Conservation (phyloP, 2,329 filamentous ascomycete genomes). For the Juglanconis oblonga region DNA sequence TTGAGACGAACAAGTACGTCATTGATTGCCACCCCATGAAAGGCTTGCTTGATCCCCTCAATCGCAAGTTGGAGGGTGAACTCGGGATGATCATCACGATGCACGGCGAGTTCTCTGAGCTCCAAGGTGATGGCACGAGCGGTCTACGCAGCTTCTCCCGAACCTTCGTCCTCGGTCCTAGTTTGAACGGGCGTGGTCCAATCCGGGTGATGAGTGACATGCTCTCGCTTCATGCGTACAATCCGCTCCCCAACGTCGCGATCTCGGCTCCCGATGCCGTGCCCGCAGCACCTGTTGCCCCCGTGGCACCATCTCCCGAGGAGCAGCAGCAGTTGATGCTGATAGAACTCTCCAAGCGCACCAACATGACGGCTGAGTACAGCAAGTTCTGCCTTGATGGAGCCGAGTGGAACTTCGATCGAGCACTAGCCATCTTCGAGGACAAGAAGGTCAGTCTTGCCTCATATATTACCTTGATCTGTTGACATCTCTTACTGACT, state of each 20-base stretch:
- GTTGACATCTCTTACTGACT: conserved; percentile 16
- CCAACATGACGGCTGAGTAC: conserved; percentile 76
- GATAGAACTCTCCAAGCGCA: conserved; percentile 71
- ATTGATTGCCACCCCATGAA: conserved; percentile 77
- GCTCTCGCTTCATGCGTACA: conserved; percentile 68
- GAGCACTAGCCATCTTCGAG: conserved; percentile 72
- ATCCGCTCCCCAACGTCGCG: conserved; percentile 41
- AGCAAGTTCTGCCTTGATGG: conserved; percentile 78
- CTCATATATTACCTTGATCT: conserved; percentile 12
- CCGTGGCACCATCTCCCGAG: conserved; percentile 31
- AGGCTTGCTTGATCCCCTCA: conserved; percentile 67
- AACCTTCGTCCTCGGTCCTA: conserved; percentile 75
- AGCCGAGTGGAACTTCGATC: conserved; percentile 75
- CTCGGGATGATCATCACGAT: conserved; percentile 75
- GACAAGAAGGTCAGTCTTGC: conserved; percentile 62
- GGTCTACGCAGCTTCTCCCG: conserved; percentile 78
- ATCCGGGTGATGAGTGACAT: conserved; percentile 80
- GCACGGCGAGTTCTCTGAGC: conserved; percentile 83
- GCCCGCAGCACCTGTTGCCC: conserved; percentile 9
- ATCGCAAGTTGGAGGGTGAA: conserved; percentile 62
- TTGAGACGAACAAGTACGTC: conserved; percentile 71
- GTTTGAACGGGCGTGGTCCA: conserved; percentile 57
- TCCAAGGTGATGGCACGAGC: conserved; percentile 53
- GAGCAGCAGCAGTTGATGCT: conserved; percentile 67
- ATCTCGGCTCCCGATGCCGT: conserved; percentile 27